Evolutionary conservation across 1,139 yeast species (phyloP).

Genomic region (Candida tropicalis): DNA sequence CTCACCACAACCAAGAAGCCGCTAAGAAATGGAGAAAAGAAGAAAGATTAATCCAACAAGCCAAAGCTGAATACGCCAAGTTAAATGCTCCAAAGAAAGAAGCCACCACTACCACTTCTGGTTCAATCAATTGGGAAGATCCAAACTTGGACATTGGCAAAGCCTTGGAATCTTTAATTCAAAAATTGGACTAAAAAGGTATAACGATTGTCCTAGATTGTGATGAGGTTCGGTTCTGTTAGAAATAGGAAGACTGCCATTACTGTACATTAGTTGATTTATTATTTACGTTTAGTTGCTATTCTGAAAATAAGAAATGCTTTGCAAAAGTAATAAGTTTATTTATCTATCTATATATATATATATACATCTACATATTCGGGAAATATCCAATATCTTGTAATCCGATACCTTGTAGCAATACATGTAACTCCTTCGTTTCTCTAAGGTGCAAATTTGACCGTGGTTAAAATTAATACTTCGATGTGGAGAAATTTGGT

Average conservation of each 20-base stretch:
- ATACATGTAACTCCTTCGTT: too few species aligned
- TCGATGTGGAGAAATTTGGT: constrained; percentile 6
- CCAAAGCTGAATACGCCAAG: constrained; percentile 85
- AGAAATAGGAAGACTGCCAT: background rate
- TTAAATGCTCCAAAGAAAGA: constrained; percentile 52
- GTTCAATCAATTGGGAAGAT: constrained; percentile 78
- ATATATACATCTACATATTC: background rate
- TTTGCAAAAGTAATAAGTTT: background rate
- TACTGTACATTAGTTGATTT: constrained; percentile 3
- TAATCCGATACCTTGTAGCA: too few species aligned
- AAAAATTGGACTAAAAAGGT: constrained; percentile 39
- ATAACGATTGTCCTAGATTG: too few species aligned
- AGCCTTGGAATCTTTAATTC: constrained; percentile 47
- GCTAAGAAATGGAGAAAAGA: constrained; percentile 63
- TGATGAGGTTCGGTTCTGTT: background rate
- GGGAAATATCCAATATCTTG: background rate
- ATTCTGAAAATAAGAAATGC: too few species aligned
- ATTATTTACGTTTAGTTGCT: too few species aligned
- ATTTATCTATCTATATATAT: constrained; percentile 1
- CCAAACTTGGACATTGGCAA: constrained; percentile 83
- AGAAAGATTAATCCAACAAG: constrained; percentile 79
- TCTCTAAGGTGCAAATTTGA: too few species aligned
- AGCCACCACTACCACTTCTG: constrained; percentile 28
- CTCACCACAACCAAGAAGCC: constrained; percentile 61
- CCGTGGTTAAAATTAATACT: too few species aligned